Evolutionary conservation across 345 rosid species (phyloP).

Genomic region (Citrus australasica): DNA sequence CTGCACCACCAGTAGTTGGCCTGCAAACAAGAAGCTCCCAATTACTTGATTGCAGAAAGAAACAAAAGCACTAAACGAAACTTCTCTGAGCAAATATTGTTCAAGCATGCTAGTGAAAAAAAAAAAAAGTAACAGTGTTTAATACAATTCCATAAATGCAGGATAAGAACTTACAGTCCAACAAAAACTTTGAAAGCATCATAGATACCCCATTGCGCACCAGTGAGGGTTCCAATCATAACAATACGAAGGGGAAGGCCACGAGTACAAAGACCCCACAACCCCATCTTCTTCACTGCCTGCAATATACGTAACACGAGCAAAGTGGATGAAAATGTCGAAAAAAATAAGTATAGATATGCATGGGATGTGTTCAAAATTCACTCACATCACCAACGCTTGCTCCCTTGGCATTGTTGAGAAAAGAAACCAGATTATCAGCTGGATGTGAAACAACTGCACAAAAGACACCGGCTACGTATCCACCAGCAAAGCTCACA

Average conservation of each 20-base stretch:
- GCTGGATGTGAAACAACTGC: constrained; percentile 96
- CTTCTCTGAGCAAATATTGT: not conserved
- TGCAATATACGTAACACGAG: constrained; percentile 25
- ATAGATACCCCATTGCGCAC: constrained; percentile 91
- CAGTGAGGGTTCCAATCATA: constrained; percentile 96
- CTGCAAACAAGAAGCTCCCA: constrained; percentile 15
- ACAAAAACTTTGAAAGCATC: constrained; percentile 88
- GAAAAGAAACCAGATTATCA: constrained; percentile 94
- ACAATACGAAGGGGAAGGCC: constrained; percentile 94
- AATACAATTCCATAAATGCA: not conserved
- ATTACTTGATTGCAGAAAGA: constrained; percentile 9
- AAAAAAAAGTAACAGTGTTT: not conserved
- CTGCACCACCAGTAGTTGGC: constrained; percentile 63
- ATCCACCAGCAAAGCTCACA: constrained; percentile 92
- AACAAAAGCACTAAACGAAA: not conserved
- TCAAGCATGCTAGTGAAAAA: not conserved
- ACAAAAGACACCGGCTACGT: constrained; percentile 84
- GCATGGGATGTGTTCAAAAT: not conserved
- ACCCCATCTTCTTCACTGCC: constrained; percentile 78
- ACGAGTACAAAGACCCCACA: constrained; percentile 78
- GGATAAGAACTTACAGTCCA: constrained; percentile 74
- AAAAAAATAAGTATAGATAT: not conserved
- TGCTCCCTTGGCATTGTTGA: constrained; percentile 92
- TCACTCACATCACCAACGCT: constrained; percentile 76
- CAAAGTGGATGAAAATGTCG: not conserved